phyloP scores from a whole-genome alignment of 192 early-diverging fungal species.

The Rhizoclosmatium globosum region DNA sequence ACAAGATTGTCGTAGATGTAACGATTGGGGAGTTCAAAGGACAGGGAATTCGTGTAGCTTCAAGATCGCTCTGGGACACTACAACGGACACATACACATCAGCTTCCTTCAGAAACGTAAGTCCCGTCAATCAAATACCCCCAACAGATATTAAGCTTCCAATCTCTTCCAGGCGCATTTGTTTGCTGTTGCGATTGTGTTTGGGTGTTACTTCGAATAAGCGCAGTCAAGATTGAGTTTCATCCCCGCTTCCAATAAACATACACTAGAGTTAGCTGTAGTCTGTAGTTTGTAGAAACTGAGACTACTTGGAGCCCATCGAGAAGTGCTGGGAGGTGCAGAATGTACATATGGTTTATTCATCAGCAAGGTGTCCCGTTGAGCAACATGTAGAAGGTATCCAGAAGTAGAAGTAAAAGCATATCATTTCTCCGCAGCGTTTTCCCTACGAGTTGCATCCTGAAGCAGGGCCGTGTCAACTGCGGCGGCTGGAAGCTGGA shows the following conservation, averaged over 20 bases:
- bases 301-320: too few species aligned
- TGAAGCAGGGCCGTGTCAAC: constrained; percentile 97
- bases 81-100: constrained; percentile 62
- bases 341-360: neutral
- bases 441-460: constrained; percentile 94
- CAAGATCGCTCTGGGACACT: constrained; percentile 62
- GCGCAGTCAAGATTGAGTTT: too few species aligned
- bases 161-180: constrained; percentile 48
- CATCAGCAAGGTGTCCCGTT: neutral
- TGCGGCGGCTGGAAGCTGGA: constrained; percentile 83
- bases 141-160: neutral
- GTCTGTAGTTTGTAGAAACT: too few species aligned
- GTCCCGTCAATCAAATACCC: neutral
- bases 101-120: constrained; percentile 65
- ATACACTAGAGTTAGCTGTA: too few species aligned
- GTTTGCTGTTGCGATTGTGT: constrained; percentile 64
- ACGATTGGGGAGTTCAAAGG: constrained; percentile 68
- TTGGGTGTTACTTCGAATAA: constrained; percentile 58
- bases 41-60: constrained; percentile 64
- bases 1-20: constrained; percentile 67
- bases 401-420: neutral
- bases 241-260: too few species aligned
- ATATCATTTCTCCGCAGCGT: constrained; percentile 56
- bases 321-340: too few species aligned
- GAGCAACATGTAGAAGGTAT: neutral